Percentiles rank a stretch among this genome's conserved stretches.
phyloP scores from a whole-genome alignment of 164 flowering plant species.

The Berberis vulgaris region DNA sequence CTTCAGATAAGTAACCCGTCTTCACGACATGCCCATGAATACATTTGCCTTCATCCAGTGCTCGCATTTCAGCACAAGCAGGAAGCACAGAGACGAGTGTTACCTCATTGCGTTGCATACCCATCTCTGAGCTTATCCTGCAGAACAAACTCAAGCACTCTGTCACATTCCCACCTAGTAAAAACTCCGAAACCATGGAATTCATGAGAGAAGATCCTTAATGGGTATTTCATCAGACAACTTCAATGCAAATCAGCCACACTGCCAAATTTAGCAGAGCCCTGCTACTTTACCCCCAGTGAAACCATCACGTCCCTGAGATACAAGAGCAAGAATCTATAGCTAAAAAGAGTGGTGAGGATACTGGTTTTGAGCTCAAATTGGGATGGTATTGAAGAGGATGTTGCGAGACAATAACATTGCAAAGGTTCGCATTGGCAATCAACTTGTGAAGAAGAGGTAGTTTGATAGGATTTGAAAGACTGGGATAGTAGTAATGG shows the following conservation, averaged over 20 bases:
- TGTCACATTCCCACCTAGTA: not conserved
- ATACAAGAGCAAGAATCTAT: too few species aligned
- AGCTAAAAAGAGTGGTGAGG: too few species aligned
- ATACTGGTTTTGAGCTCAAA: too few species aligned
- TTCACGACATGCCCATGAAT: not conserved
- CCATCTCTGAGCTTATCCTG: not conserved
- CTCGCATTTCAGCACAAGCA: not conserved
- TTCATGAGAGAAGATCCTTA: not conserved
- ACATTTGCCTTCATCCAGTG: not conserved
- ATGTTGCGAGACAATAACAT: too few species aligned
- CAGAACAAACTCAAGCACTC: not conserved
- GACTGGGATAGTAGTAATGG: too few species aligned
- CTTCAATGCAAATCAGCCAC: not conserved
- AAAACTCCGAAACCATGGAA: not conserved
- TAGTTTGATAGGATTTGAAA: too few species aligned
- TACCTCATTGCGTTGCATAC: not conserved
- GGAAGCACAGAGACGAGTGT: not conserved
- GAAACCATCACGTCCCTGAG: not conserved
- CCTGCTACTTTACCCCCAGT: not conserved
- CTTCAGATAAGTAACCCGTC: not conserved
- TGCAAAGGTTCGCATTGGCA: too few species aligned
- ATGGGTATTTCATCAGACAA: not conserved
- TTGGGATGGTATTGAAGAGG: too few species aligned
- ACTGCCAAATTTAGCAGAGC: not conserved
- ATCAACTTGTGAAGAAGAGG: too few species aligned